Conservation (phyloP, 768 basidiomycete genomes). For the Mycena pura region DNA sequence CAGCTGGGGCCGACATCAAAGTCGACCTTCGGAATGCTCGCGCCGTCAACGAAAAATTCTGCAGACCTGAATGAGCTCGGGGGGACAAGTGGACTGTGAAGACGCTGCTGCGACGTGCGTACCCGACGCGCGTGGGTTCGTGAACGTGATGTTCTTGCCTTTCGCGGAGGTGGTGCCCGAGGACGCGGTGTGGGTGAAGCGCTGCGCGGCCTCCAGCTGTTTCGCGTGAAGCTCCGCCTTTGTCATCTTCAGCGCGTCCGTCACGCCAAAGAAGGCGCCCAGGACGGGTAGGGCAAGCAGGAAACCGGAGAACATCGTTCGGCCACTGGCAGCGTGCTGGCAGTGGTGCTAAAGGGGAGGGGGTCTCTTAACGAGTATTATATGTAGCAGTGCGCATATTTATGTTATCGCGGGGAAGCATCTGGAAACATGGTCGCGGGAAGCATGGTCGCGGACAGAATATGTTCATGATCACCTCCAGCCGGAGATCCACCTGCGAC, state of each 20-base stretch:
- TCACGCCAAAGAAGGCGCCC: conserved; percentile 22
- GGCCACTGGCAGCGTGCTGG: not conserved
- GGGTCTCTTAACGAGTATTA: too few relatives aligned
- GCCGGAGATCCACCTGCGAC: too few relatives aligned
- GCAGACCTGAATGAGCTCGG: not conserved
- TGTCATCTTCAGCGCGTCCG: conserved; percentile 40
- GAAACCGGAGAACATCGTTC: conserved; percentile 28
- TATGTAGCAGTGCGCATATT: conserved; percentile 12
- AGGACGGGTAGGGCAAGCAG: conserved; percentile 25
- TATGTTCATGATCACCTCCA: too few relatives aligned
- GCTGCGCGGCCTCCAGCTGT: conserved; percentile 56
- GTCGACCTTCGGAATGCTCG: conserved; percentile 67
- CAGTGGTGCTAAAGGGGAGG: not conserved
- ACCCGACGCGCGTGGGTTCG: conserved; percentile 70
- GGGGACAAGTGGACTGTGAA: not conserved
- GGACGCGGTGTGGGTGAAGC: conserved; percentile 36
- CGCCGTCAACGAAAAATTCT: conserved; percentile 79
- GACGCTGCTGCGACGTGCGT: too few relatives aligned
- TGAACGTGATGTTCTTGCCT: conserved; percentile 71
- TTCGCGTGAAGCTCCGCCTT: conserved; percentile 52
- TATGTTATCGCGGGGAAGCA: conserved; percentile 28
- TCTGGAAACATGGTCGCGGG: too few relatives aligned
- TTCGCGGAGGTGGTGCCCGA: conserved; percentile 26
- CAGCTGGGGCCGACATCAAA: conserved; percentile 81
- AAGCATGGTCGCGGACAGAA: too few relatives aligned